Conservation (phyloP, 805 yeast genomes). For the Myxozyma udenii region DNA sequence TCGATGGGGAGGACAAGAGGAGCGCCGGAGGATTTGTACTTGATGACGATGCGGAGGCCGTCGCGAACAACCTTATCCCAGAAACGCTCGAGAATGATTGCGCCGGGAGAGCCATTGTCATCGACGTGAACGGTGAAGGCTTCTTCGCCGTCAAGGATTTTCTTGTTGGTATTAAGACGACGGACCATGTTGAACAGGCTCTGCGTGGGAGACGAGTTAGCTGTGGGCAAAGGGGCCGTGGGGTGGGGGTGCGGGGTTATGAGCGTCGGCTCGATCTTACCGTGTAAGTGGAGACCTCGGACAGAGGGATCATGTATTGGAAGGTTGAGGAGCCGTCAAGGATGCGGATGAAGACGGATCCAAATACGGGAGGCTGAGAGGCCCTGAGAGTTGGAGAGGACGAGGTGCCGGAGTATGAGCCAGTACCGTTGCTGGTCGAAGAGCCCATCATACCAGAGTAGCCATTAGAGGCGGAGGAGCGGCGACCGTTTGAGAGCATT, state of each 20-base stretch:
- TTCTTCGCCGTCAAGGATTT: conserved; percentile 23
- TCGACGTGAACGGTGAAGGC: conserved; percentile 29
- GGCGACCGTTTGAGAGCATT: conserved; percentile 19
- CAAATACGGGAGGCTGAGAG: conserved; percentile 4
- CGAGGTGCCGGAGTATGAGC: conserved; percentile 5
- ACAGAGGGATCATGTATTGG: conserved; percentile 23
- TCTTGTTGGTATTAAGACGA: conserved; percentile 25
- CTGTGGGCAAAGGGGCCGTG: too few relatives aligned
- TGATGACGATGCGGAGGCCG: conserved; percentile 24
- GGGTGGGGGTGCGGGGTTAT: too few relatives aligned
- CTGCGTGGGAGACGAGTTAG: background rate
- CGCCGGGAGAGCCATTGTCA: conserved; percentile 27
- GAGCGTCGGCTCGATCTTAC: conserved; percentile 4
- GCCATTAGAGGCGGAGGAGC: conserved; percentile 16
- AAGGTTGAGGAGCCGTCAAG: conserved; percentile 11
- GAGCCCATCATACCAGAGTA: conserved; percentile 9
- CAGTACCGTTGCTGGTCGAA: conserved; percentile 1
- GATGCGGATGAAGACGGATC: conserved; percentile 24
- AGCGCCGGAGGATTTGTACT: conserved; percentile 12
- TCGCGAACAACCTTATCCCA: conserved; percentile 31
- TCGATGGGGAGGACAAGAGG: conserved; percentile 23
- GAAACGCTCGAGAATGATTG: conserved; percentile 29
- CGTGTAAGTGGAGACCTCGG: conserved; percentile 21
- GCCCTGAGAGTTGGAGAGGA: conserved; percentile 15
- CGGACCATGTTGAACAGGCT: conserved; percentile 22